Base-by-base conservation (phyloP, 805 yeast species). In the Nakazawaea populi region DNA sequence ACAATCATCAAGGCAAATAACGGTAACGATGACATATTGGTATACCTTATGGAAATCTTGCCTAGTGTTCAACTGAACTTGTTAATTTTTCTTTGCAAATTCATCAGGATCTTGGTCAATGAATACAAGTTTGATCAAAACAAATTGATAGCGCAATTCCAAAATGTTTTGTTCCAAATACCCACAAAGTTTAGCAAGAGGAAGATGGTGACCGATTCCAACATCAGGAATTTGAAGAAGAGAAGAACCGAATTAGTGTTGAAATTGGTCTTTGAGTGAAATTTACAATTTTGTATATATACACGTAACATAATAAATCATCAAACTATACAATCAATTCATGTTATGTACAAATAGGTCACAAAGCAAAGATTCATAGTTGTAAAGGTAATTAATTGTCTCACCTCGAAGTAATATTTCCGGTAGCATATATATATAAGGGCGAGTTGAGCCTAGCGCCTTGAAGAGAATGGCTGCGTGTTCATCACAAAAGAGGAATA, bases 1-100 rank as follows among this genome's bases (percentile, higher is more conserved):
- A 28, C n/a, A 18, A 42, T 46, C 53, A 50, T 32, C 57, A 54
- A 14, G 55, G 53, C 36, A 10, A 27, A 8, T 36, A 28, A 14
- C 14, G 37, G 37, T 57, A 58, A 30, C 56, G 59, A 42, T 56
- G 62, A 18, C 62, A 66, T 30, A 47, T 55, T 12, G 65, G 60
- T 43, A 62, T 68, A 36, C 57, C 65, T 73, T 5, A 52, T 74
- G 37, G 79, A 74, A 43, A 62, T 58, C 4, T 53, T 74, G 7
- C 75, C 76, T 7, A 63, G 72, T 4, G 57, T 70, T 39, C 67
- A 74, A 46, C 72, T 72, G 30, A 74, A 74, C 50, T 68, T 71
- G 8, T 55, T 74, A 56, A 65, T 74, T 32, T 74, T 70, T 50
- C 39, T 74, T 31, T 58, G 65, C 14, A 66, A 72, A 9, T 73